Conservation (phyloP, 1,284 basidiomycete genomes). For the Heliocybe sulcata region DNA sequence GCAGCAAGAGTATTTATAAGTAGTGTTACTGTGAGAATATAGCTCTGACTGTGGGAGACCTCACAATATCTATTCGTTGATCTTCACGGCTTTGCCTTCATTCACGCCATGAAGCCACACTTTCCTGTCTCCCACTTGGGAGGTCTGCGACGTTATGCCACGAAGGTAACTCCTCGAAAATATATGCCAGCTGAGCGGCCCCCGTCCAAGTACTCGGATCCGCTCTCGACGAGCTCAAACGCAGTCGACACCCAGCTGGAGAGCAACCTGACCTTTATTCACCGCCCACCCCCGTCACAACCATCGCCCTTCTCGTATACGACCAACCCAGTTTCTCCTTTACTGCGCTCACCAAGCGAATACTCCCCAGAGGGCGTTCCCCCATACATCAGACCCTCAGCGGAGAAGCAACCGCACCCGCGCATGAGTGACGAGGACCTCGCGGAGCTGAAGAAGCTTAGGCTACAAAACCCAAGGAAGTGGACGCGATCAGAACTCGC, state of each 20-base stretch:
- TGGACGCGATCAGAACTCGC: conserved; percentile 49
- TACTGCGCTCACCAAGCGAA: conserved; percentile 35
- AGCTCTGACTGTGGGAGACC: too few relatives aligned
- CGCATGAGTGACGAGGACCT: conserved; percentile 47
- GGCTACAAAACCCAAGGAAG: conserved; percentile 38
- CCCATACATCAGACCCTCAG: conserved; percentile 34
- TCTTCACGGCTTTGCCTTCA: too few relatives aligned
- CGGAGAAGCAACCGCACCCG: conserved; percentile 23
- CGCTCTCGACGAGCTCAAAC: not conserved
- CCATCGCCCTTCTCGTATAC: conserved; percentile 65
- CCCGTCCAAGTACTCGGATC: not conserved
- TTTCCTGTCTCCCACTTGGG: not conserved
- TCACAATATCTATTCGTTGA: too few relatives aligned
- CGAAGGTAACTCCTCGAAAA: not conserved
- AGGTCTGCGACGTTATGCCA: not conserved
- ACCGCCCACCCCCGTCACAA: conserved; percentile 67
- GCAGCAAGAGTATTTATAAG: too few relatives aligned
- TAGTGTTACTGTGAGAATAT: too few relatives aligned
- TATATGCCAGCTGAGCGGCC: not conserved
- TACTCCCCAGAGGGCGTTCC: conserved; percentile 25
- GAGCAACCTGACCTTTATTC: conserved; percentile 60
- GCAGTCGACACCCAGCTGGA: not conserved
- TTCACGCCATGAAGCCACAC: not conserved
- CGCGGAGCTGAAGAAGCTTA: conserved; percentile 47
- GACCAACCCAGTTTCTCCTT: conserved; percentile 59